Evolutionary conservation across 306 rosid genomes (phyloP), one percentile per base, ranked within the genome.

Genomic region (Calophaca sinica): DNA sequence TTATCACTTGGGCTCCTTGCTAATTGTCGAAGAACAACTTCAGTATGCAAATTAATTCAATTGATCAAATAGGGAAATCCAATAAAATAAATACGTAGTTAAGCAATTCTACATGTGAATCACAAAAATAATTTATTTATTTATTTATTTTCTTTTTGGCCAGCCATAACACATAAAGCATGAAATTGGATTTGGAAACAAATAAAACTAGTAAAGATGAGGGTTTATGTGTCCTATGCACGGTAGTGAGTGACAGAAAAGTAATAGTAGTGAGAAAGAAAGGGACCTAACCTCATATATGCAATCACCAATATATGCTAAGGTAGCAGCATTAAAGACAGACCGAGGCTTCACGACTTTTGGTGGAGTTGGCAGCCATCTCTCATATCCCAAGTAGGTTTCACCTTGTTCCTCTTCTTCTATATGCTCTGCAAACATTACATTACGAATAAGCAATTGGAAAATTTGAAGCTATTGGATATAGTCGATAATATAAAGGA

Each of bases 261-360:
- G 55, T 7, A 33, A 52, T 33, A 7, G 28, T 31, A 60, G 48
- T 36, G 48, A 26, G 35, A 78, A 82, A 42, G 32, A 71, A 82
- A 63, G 58, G 39, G 42, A 38, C 1, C 7, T 38, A 5, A 38
- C 98, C 96, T 94, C 98, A 53, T 88, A 94, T 68, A 91, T 87
- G 83, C 93, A 87, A 59, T 90, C 98, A 10, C 98, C 98, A 20
- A 90, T 68, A 72, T 93, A 93, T 7, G 98, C 98, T 53, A 94
- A 81, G 48, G 97, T 75, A 2, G 94, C 87, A 55, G 98, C 96
- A 62, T 91, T 91, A 60, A 88, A 83, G 6, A 87, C 78, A 0
- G 96, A 91, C 5, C 91, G 89, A 75, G 98, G 97, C 86, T 91
- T 94, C 63, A 79, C 84, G 9, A 91, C 93, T 85, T 85, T 90